Percentiles rank a stretch among this genome's conserved stretches.
phyloP scores from a whole-genome alignment of 768 basidiomycete species.

The Suillus cothurnatus region DNA sequence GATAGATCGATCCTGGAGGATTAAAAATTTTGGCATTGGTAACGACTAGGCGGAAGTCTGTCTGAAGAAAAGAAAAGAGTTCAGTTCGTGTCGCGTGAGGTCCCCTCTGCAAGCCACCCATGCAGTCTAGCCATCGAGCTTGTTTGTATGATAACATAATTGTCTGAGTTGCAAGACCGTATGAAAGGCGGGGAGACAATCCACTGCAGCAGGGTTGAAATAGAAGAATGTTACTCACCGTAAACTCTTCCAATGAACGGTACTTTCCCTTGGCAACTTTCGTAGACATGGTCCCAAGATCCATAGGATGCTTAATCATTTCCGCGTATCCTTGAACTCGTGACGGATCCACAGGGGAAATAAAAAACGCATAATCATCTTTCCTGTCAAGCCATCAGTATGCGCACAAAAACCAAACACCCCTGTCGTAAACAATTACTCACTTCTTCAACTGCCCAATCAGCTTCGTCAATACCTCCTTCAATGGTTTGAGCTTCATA shows the following conservation, averaged over 20 bases:
- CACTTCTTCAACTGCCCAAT: constrained; percentile 79
- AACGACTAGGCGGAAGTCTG: constrained; percentile 72
- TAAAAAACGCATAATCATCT: constrained; percentile 85
- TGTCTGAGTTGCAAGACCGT: background rate
- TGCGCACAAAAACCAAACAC: background rate
- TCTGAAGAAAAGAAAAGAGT: constrained; percentile 35
- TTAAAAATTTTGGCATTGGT: constrained; percentile 79
- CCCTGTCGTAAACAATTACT: constrained; percentile 16
- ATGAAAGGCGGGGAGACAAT: background rate
- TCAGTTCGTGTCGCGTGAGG: constrained; percentile 16
- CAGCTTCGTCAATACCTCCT: constrained; percentile 68
- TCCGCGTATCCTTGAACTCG: constrained; percentile 66
- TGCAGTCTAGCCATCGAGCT: background rate
- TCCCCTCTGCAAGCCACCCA: too few species aligned
- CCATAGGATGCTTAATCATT: constrained; percentile 87
- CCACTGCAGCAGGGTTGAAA: background rate
- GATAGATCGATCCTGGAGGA: constrained; percentile 70
- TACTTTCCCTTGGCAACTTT: constrained; percentile 82
- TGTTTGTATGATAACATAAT: background rate
- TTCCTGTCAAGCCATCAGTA: constrained; percentile 50
- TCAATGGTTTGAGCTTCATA: constrained; percentile 76
- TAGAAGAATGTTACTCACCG: constrained; percentile 45
- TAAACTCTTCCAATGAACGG: constrained; percentile 77
- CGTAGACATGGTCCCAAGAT: constrained; percentile 81
- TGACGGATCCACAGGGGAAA: constrained; percentile 62